phyloP scores from a whole-genome alignment of 2,329 filamentous ascomycete genomes.

The Graphilbum fragrans region DNA sequence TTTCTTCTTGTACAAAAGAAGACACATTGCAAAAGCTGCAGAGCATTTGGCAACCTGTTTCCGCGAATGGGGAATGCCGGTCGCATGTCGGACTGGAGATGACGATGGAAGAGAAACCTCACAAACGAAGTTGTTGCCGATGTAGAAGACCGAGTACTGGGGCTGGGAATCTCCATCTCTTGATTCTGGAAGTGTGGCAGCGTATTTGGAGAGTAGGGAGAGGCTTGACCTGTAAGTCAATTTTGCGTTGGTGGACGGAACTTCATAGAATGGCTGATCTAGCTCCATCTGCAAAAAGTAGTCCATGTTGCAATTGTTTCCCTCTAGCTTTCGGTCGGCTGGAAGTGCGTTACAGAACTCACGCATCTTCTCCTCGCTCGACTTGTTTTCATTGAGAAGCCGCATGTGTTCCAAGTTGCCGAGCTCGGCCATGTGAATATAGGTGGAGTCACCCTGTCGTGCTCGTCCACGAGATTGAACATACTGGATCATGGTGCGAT shows the following conservation, averaged over 20 bases:
- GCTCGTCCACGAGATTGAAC: conserved; percentile 87
- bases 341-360: conserved; percentile 65
- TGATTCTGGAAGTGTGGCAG: conserved; percentile 49
- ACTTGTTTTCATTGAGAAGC: conserved; percentile 45
- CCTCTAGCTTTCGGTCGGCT: conserved; percentile 56
- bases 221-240: conserved; percentile 68
- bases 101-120: conserved; percentile 68
- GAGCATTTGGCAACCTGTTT: conserved; percentile 78
- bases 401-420: conserved; percentile 50
- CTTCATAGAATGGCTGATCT: conserved; percentile 40
- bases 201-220: conserved; percentile 59
- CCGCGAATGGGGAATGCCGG: conserved; percentile 50
- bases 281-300: conserved; percentile 38
- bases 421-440: conserved; percentile 71
- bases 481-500: conserved; percentile 84
- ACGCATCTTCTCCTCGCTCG: conserved; percentile 53
- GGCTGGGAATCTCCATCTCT: conserved; percentile 22
- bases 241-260: conserved; percentile 59
- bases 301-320: conserved; percentile 44
- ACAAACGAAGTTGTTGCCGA: conserved; percentile 49
- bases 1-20: conserved; percentile 51
- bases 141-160: conserved; percentile 48
- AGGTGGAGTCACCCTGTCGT: conserved; percentile 63
- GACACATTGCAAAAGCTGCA: conserved; percentile 75
- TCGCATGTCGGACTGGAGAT: conserved; percentile 56